Evolutionary conservation across 495 filamentous ascomycete species (phyloP), one percentile per base, ranked within the genome.

Genomic region (Chaetomidium leptoderma): DNA sequence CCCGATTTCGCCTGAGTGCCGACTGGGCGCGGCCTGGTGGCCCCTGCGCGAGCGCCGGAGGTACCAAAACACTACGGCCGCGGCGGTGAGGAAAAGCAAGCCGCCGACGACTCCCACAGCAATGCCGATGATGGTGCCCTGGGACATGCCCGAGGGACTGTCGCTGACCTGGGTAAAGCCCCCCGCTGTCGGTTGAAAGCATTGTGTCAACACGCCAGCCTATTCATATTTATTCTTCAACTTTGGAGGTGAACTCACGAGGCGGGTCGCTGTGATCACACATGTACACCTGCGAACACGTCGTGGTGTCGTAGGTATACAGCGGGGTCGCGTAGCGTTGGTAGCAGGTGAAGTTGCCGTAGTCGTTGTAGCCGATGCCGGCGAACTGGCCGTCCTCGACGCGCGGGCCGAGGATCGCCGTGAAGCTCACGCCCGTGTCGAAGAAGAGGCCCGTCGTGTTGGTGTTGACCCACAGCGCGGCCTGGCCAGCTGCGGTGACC

Each of bases 291-390:
- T 66, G 63, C 16, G 60, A 63, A 54, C 74, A 76, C 6, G 53
- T 49, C 8, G 56, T 66, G 24, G 45, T 53, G 26, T 65, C 63
- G 24, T 68, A 69, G 0, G 17, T 56, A 29, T 74, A 76, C 24
- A 72, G n/a, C n/a, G n/a, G n/a, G 42, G n/a, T 63, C 52, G 46
- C n/a, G 21, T 60, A 64, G 37, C 40, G 63, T 55, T 72, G 70
- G 65, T 67, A 76, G 37, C 74, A 76, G 0, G 53, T 60, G 43
- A 76, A 76, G 14, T 62, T 59, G 2, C 53, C 64, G 40, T 68
- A 74, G 2, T 68, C 73, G 46, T 76, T 76, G 47, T 69, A 37
- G 1, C 69, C 74, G 1, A 47, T 67, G 1, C 74, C 74, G 0
- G 73, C 72, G 23, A 60, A 70, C 42, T 71, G 53, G 3, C 68